These are phyloP conservation scores for Suzukiozyma palmioleophila DNA, from an alignment of 1,139 yeast species.

Conservation along the genomic window DNA sequence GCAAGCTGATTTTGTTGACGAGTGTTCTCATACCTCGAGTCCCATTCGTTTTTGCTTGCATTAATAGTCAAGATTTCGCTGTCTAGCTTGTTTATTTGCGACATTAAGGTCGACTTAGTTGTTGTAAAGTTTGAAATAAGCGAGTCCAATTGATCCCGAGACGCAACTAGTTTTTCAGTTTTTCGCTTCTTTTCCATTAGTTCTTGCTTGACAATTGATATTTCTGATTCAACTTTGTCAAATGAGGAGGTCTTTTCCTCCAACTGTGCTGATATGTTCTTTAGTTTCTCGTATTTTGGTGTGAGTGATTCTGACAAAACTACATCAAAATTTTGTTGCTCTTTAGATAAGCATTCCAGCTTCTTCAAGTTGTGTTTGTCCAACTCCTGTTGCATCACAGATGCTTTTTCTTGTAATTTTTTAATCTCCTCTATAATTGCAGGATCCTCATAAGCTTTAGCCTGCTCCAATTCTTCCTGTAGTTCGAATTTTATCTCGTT, in stretches of 20 bases:
- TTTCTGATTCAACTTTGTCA: constrained; percentile 1
- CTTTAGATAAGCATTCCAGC: constrained; percentile 13
- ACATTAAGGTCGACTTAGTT: constrained; percentile 7
- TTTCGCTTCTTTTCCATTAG: constrained; percentile 7
- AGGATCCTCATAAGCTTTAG: constrained; percentile 23
- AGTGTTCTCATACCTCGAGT: constrained; percentile 8
- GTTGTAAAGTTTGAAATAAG: constrained; percentile 13
- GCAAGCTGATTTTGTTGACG: constrained; percentile 10
- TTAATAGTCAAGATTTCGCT: constrained; percentile 2
- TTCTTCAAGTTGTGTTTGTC: constrained; percentile 11
- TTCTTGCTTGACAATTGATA: background rate
- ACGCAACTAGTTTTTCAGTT: constrained; percentile 4
- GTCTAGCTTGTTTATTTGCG: constrained; percentile 1
- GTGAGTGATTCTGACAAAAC: constrained; percentile 9
- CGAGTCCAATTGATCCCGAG: constrained; percentile 7
- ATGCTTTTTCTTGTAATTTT: constrained; percentile 6
- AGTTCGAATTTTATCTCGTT: constrained; percentile 31
- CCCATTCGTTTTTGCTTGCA: constrained; percentile 10
- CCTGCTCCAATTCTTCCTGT: constrained; percentile 25
- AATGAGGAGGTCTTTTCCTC: constrained; percentile 6
- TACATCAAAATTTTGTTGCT: constrained; percentile 17
- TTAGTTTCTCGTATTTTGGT: constrained; percentile 14
- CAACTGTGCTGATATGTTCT: constrained; percentile 11
- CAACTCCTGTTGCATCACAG: constrained; percentile 10
- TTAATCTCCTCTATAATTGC: constrained; percentile 16